Conservation (phyloP, 2,329 filamentous ascomycete species). For the Claviceps digitariae region DNA sequence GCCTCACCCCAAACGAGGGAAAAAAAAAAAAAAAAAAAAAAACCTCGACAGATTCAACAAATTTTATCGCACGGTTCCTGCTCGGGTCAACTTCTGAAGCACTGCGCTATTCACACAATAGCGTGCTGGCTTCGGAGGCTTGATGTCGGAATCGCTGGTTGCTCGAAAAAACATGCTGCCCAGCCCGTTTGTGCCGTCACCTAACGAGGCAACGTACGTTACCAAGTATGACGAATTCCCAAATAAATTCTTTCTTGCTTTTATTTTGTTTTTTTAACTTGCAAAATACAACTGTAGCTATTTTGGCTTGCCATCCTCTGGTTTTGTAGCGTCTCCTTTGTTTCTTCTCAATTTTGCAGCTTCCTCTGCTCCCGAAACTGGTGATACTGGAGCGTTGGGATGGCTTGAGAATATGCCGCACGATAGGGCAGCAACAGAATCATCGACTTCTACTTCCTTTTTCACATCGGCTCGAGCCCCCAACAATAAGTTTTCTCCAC, state of each 20-base stretch:
- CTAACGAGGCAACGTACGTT: constrained; percentile 14
- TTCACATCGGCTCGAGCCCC: not conserved
- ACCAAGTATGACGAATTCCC: not conserved
- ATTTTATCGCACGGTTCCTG: not conserved
- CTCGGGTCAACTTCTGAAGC: not conserved
- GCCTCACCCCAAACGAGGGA: too few relatives aligned
- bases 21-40: too few relatives aligned
- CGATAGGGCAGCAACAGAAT: not conserved
- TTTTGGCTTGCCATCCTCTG: constrained; percentile 16
- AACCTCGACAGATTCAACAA: not conserved
- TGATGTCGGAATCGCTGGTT: constrained; percentile 10
- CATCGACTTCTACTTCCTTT: not conserved
- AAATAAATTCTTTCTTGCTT: too few relatives aligned
- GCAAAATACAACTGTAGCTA: constrained; percentile 13
- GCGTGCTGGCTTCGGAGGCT: not conserved
- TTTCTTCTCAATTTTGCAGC: constrained; percentile 9
- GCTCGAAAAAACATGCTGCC: not conserved
- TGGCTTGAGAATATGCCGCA: constrained; percentile 5
- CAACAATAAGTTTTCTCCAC: constrained; percentile 2
- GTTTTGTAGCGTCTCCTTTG: constrained; percentile 8
- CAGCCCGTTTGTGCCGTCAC: not conserved
- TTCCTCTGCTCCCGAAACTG: constrained; percentile 1
- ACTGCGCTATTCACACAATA: not conserved
- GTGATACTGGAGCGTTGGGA: not conserved
- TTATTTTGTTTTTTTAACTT: not conserved